Evolutionary conservation across 2,329 filamentous ascomycete genomes (phyloP).

Genomic region (Thielaviopsis punctulata): DNA sequence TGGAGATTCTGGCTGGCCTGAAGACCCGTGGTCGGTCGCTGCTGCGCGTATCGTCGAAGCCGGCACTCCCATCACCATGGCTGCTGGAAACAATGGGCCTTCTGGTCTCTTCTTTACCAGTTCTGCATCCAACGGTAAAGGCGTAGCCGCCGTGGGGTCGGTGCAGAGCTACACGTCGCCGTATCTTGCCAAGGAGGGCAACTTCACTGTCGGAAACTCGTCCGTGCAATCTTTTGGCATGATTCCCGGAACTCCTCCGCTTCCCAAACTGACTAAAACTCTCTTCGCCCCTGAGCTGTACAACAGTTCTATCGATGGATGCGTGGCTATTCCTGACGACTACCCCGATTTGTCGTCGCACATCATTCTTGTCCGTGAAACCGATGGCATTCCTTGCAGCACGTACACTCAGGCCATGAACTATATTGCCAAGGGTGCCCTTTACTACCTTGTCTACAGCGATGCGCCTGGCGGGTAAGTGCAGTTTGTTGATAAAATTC

Average conservation of each 20-base stretch:
- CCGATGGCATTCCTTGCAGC: neutral
- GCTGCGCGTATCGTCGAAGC: slow-evolving; percentile 17
- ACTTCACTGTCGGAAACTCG: neutral
- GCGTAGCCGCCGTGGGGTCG: neutral
- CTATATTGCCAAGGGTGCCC: neutral
- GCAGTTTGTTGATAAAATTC: neutral
- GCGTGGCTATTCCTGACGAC: neutral
- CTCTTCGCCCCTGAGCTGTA: neutral
- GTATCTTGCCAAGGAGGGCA: neutral
- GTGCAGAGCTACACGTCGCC: neutral
- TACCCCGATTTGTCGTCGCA: neutral
- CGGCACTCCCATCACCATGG: slow-evolving; percentile 17
- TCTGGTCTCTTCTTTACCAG: slow-evolving; percentile 15
- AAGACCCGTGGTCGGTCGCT: slow-evolving; percentile 15
- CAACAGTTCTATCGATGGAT: neutral
- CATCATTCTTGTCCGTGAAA: neutral
- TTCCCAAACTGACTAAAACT: neutral
- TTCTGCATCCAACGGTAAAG: slow-evolving; percentile 15
- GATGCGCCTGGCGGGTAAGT: neutral
- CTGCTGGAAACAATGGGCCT: slow-evolving; percentile 17
- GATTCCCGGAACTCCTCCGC: neutral
- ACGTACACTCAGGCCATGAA: neutral
- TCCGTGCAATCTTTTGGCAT: neutral
- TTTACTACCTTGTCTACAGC: neutral
- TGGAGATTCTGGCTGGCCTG: slow-evolving; percentile 16